Conservation (phyloP, 441 rosid genomes). For the Populus tomentosa region DNA sequence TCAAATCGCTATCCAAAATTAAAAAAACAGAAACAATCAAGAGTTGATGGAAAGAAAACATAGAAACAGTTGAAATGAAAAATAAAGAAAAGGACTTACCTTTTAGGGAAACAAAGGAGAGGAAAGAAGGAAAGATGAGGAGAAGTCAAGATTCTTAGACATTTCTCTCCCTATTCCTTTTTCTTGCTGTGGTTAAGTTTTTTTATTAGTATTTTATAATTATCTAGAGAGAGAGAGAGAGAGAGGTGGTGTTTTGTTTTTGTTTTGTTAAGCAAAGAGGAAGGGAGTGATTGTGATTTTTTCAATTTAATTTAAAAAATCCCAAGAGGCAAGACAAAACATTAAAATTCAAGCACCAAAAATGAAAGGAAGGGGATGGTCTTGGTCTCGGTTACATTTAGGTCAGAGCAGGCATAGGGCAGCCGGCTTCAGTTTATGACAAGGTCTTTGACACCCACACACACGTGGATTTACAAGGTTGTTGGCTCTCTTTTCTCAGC, state of each 20-base stretch:
- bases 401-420: neutral
- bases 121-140: neutral
- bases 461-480: neutral
- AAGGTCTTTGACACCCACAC: neutral
- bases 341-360: neutral
- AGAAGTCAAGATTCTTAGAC: conserved; percentile 16
- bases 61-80: neutral
- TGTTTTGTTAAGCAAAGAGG: neutral
- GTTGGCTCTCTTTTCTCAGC: no score
- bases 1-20: neutral
- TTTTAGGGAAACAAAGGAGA: conserved; percentile 19
- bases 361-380: neutral
- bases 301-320: no score
- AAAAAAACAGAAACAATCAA: neutral
- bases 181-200: neutral
- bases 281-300: no score
- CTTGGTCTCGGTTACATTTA: neutral
- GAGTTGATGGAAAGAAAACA: neutral
- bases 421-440: no score
- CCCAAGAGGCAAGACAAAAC: neutral
- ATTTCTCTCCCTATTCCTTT: neutral
- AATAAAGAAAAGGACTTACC: conserved; percentile 13
- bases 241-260: neutral
- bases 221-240: neutral
- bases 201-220: neutral